Conservation (phyloP, 352 stramenopile genomes). For the Pythium inflatum region DNA sequence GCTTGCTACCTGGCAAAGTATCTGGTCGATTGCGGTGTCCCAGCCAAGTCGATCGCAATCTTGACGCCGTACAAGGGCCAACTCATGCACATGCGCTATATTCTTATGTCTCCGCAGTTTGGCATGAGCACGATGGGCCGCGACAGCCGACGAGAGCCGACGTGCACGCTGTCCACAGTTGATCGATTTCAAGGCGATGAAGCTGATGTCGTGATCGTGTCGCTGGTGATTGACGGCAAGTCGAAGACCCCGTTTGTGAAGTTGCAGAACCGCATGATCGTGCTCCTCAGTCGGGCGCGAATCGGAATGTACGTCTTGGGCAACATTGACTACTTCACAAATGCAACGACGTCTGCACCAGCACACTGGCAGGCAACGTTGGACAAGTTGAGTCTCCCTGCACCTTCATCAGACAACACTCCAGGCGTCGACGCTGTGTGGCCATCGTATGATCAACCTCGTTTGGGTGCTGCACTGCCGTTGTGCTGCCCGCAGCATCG, state of each 20-base stretch:
- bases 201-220: slow-evolving; percentile 87
- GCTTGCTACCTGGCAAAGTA: slow-evolving; percentile 76
- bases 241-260: slow-evolving; percentile 89
- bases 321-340: slow-evolving; percentile 82
- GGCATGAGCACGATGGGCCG: slow-evolving; percentile 29
- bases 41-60: slow-evolving; percentile 74
- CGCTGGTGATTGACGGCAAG: slow-evolving; percentile 88
- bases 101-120: slow-evolving; percentile 58
- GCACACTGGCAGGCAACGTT: slow-evolving; percentile 82
- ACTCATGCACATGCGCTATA: slow-evolving; percentile 82
- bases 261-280: slow-evolving; percentile 89
- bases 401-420: slow-evolving; percentile 49
- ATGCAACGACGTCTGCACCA: slow-evolving; percentile 34
- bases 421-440: slow-evolving; percentile 29
- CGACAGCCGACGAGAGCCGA: slow-evolving; percentile 35
- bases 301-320: slow-evolving; percentile 87
- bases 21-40: slow-evolving; percentile 76
- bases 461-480: slow-evolving; percentile 62
- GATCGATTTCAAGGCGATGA: slow-evolving; percentile 92
- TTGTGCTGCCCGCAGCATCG: slow-evolving; percentile 84
- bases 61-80: slow-evolving; percentile 91
- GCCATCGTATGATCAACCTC: slow-evolving; percentile 42
- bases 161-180: slow-evolving; percentile 81
- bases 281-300: slow-evolving; percentile 82
- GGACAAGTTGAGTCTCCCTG: slow-evolving; percentile 46